Conservation (phyloP, 2,329 filamentous ascomycete species). For the Penicillium glabrum region DNA sequence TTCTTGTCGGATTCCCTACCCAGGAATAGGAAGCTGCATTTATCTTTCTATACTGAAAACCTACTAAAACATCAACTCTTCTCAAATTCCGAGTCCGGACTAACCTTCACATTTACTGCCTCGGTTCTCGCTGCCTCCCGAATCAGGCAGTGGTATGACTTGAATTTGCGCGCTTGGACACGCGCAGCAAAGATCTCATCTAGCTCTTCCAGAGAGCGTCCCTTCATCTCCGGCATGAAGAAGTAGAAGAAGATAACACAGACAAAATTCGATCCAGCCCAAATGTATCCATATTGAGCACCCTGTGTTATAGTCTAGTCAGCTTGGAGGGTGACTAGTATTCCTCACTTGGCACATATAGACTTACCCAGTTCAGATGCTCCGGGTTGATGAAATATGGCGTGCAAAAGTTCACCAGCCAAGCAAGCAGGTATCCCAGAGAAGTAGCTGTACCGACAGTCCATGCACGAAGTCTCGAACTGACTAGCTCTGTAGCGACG, state of each 20-base stretch:
- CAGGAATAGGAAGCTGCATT: too few relatives aligned
- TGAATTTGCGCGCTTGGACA: conserved; percentile 19
- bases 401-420: conserved; percentile 37
- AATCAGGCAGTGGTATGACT: conserved; percentile 17
- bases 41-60: too few relatives aligned
- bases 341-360: not conserved
- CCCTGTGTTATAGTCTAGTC: conserved; percentile 9
- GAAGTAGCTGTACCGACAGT: conserved; percentile 35
- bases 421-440: conserved; percentile 37
- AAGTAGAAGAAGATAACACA: conserved; percentile 23
- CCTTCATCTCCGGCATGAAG: conserved; percentile 33
- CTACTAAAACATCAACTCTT: too few relatives aligned
- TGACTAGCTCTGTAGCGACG: conserved; percentile 27
- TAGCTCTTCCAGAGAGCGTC: conserved; percentile 32
- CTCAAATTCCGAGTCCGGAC: not conserved
- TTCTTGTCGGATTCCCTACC: too few relatives aligned
- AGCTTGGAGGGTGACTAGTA: not conserved
- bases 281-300: conserved; percentile 29
- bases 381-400: conserved; percentile 43
- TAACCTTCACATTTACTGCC: not conserved
- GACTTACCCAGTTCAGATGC: conserved; percentile 34
- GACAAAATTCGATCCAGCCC: conserved; percentile 17
- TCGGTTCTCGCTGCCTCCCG: conserved; percentile 10
- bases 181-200: conserved; percentile 29
- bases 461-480: conserved; percentile 35